Evolutionary conservation across 139 green algal genomes (phyloP).

Genomic region (Monoraphidium neglectum): DNA sequence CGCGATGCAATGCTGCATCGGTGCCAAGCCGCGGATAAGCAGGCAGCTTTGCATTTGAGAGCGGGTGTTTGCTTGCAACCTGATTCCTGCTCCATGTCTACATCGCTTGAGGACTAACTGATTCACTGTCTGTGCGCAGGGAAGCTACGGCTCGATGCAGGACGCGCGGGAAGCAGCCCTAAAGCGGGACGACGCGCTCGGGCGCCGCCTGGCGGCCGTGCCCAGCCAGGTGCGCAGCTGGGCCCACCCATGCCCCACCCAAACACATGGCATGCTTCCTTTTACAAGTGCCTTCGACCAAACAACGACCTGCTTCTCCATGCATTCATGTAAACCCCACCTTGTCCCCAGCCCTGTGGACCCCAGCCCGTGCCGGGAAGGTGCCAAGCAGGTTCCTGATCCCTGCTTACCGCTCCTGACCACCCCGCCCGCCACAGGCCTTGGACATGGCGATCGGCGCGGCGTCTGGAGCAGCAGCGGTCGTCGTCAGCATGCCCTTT

Average conservation of each 20-base stretch:
- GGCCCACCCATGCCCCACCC: constrained; percentile 1
- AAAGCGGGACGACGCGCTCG: background rate
- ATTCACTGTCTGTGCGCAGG: background rate
- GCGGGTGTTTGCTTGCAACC: no score
- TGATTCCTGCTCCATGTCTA: background rate
- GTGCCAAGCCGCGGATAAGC: no score
- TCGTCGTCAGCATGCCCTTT: constrained; percentile 54
- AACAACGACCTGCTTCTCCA: no score
- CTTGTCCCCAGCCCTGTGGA: background rate
- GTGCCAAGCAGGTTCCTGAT: background rate
- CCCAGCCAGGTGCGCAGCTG: constrained; percentile 11
- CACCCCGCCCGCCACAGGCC: background rate
- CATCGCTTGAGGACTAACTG: background rate
- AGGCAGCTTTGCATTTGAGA: no score
- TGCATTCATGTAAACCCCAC: background rate
- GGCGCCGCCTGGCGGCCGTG: constrained; percentile 7
- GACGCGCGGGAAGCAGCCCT: constrained; percentile 17
- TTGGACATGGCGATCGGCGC: constrained; percentile 39
- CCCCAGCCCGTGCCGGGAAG: background rate
- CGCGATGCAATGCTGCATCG: no score
- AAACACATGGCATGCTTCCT: no score
- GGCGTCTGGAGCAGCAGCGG: constrained; percentile 43
- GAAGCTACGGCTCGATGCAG: constrained; percentile 23
- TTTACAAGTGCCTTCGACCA: background rate
- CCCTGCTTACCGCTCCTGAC: background rate